These are phyloP conservation scores for Groenewaldozyma auringiensis DNA, from an alignment of 1,139 yeast genomes.

Conservation along the genomic window DNA sequence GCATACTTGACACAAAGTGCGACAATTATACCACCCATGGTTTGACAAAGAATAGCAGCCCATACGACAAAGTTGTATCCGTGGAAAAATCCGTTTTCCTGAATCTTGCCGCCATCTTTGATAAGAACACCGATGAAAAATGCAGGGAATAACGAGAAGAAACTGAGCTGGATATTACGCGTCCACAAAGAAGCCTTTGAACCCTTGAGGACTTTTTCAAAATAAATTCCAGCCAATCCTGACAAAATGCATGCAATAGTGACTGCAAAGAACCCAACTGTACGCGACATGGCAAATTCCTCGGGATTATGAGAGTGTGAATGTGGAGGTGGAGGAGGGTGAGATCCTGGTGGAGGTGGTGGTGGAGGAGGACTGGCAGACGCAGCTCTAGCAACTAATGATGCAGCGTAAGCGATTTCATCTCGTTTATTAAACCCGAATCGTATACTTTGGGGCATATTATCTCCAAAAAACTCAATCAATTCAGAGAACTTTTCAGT, in stretches of 20 bases:
- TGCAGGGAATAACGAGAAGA: slow-evolving; percentile 37
- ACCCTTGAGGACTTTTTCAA: slow-evolving; percentile 37
- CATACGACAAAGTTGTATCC: slow-evolving; percentile 36
- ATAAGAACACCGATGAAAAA: slow-evolving; percentile 32
- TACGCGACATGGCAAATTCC: slow-evolving; percentile 22
- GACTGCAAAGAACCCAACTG: slow-evolving; percentile 34
- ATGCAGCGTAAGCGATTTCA: not conserved
- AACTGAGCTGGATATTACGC: slow-evolving; percentile 35
- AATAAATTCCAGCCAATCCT: slow-evolving; percentile 38
- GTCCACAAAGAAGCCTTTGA: slow-evolving; percentile 33
- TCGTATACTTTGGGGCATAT: slow-evolving; percentile 3
- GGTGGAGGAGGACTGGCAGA: not conserved
- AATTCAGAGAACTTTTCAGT: slow-evolving; percentile 23
- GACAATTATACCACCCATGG: slow-evolving; percentile 37
- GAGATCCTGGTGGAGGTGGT: not conserved
- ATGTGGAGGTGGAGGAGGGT: not conserved
- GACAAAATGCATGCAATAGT: slow-evolving; percentile 33
- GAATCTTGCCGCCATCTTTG: slow-evolving; percentile 32
- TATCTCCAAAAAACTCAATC: slow-evolving; percentile 10
- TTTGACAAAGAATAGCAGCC: slow-evolving; percentile 35
- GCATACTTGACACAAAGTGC: slow-evolving; percentile 39
- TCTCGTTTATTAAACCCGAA: slow-evolving; percentile 8
- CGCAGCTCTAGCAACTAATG: slow-evolving; percentile 1
- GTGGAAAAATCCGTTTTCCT: slow-evolving; percentile 33
- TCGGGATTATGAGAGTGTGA: slow-evolving; percentile 12